Percentiles rank a stretch among this genome's conserved stretches.
These are phyloP conservation scores for Amanita fuliginea DNA, from an alignment of 768 basidiomycete genomes.

Conservation along the genomic window DNA sequence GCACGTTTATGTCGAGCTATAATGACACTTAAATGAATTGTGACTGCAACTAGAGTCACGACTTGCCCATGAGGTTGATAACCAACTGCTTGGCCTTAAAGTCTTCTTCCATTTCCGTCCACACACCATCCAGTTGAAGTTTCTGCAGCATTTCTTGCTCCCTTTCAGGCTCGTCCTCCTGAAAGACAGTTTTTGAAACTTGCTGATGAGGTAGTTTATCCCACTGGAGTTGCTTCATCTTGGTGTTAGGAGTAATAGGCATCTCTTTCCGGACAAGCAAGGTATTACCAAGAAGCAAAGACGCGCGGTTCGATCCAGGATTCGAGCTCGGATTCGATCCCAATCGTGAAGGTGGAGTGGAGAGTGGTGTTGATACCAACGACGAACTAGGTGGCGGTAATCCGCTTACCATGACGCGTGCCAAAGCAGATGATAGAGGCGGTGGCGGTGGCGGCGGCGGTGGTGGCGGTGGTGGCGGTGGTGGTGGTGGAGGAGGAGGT, in stretches of 20 bases:
- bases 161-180: slow-evolving; percentile 50
- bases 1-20: slow-evolving; percentile 75
- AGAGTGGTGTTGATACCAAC: slow-evolving; percentile 8
- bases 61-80: slow-evolving; percentile 74
- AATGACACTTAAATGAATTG: slow-evolving; percentile 8
- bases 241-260: slow-evolving; percentile 70
- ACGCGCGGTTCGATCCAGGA: slow-evolving; percentile 43
- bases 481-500: slow-evolving; percentile 4
- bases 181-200: slow-evolving; percentile 81
- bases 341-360: slow-evolving; percentile 19
- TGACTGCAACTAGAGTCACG: slow-evolving; percentile 1
- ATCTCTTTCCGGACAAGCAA: slow-evolving; percentile 75
- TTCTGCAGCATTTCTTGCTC: slow-evolving; percentile 77
- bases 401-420: slow-evolving; percentile 5
- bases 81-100: slow-evolving; percentile 96
- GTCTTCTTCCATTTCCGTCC: slow-evolving; percentile 95
- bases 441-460: slow-evolving; percentile 27
- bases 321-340: slow-evolving; percentile 25
- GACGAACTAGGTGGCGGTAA: slow-evolving; percentile 19
- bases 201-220: slow-evolving; percentile 92
- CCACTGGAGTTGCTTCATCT: slow-evolving; percentile 99
- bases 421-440: slow-evolving; percentile 20
- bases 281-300: slow-evolving; percentile 47
- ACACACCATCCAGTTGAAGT: slow-evolving; percentile 77
- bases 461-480: slow-evolving; percentile 20